Evolutionary conservation across 2,329 filamentous ascomycete genomes (phyloP).

Genomic region (Fusarium mundagurra): DNA sequence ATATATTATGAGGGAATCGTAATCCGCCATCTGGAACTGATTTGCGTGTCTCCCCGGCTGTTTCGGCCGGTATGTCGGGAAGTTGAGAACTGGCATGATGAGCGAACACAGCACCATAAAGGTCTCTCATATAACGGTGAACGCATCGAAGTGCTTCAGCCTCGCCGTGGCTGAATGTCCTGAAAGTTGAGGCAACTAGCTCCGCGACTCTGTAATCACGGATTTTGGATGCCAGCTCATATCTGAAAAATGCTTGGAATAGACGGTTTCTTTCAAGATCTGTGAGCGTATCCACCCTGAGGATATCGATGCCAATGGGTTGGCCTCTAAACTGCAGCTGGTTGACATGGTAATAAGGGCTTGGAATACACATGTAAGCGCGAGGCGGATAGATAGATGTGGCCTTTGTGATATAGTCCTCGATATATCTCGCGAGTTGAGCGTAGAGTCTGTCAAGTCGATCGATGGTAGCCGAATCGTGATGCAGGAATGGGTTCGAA

Average conservation of each 20-base stretch:
- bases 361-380: neutral
- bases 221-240: neutral
- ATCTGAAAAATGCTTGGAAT: neutral
- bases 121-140: neutral
- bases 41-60: neutral
- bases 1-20: rapidly evolving
- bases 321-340: neutral
- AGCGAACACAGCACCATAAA: neutral
- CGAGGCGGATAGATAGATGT: neutral
- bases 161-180: neutral
- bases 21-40: neutral
- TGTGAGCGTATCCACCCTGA: neutral
- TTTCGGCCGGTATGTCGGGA: rapidly evolving
- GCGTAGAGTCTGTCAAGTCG: neutral
- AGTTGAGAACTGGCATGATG: rapidly evolving
- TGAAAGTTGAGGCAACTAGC: neutral
- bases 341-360: neutral
- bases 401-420: neutral
- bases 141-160: neutral
- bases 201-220: neutral
- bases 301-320: rapidly evolving
- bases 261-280: neutral
- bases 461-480: neutral
- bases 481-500: neutral
- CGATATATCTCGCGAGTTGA: neutral